phyloP scores from a whole-genome alignment of 139 green algal species.

The Tetraselmis striata region DNA sequence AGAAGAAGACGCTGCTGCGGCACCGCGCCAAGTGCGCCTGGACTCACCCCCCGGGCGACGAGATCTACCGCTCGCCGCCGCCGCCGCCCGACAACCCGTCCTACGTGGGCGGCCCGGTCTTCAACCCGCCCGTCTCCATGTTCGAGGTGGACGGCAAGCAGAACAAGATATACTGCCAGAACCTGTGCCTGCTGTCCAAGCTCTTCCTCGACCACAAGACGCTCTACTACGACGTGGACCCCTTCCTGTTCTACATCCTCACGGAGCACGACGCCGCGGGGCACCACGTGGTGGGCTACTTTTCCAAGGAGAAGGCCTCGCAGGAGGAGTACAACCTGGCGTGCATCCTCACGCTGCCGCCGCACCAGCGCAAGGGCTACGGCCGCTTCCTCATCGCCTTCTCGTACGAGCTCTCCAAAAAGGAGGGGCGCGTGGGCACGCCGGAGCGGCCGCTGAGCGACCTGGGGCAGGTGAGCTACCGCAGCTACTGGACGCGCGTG shows the following conservation, averaged over 20 bases:
- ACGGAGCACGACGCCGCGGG: slow-evolving; percentile 16
- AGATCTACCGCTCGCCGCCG: slow-evolving; percentile 72
- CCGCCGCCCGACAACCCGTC: slow-evolving; percentile 28
- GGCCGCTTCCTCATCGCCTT: slow-evolving; percentile 18
- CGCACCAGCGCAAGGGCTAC: slow-evolving; percentile 30
- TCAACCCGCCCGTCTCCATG: slow-evolving; percentile 43
- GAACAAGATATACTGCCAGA: slow-evolving; percentile 65
- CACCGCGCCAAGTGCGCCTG: slow-evolving; percentile 51
- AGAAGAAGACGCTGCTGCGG: slow-evolving; percentile 47
- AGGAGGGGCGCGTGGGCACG: slow-evolving; percentile 30
- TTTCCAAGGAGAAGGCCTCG: slow-evolving; percentile 29
- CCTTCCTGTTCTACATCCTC: slow-evolving; percentile 46
- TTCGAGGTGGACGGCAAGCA: slow-evolving; percentile 80
- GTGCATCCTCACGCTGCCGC: slow-evolving; percentile 41
- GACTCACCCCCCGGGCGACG: slow-evolving; percentile 59
- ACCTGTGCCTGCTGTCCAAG: slow-evolving; percentile 39
- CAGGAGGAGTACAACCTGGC: slow-evolving; percentile 31
- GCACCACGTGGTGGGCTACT: slow-evolving; percentile 29
- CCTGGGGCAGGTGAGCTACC: slow-evolving; percentile 25
- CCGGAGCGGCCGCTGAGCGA: slow-evolving; percentile 39
- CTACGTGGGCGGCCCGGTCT: slow-evolving; percentile 38
- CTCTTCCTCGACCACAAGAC: slow-evolving; percentile 47
- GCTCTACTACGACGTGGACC: slow-evolving; percentile 31
- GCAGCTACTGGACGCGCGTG: slow-evolving; percentile 29
- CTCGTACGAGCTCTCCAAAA: slow-evolving; percentile 41